Base-by-base conservation (phyloP, 2,329 filamentous ascomycete species). In the Diaporthe velutina region DNA sequence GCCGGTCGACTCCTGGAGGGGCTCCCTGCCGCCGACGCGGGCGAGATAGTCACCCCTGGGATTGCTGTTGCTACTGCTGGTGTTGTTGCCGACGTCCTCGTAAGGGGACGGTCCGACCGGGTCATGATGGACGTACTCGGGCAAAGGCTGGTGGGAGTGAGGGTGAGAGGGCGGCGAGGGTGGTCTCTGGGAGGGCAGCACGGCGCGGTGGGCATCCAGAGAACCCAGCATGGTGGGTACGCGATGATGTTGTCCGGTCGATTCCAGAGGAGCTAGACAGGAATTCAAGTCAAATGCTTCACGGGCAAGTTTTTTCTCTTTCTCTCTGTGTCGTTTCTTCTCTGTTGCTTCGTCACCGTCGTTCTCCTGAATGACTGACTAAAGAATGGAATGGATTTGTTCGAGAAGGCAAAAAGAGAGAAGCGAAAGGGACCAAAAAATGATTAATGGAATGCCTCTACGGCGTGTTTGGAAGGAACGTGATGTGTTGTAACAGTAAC, bases 1-100 rank as follows among this genome's bases (percentile, higher is more conserved):
- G 78, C 86, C 86, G 17, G 85, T 88, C 28, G 87, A 85, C 78
- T 91, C 89, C 74, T 87, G 83, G 50, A 91, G 84, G 40, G 89
- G 88, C 75, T 86, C 83, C 75, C 87, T 79, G 76, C 78, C 73
- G 50, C 45, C 61, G 40, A 33, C 60, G 9, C 52, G 45, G 28
- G 54, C 30, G 30, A 28, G 50, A n/a, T 48, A 55, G 38, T 61
- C 61, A 9, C 72, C 58, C 25, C 71, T 66, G 28, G 38, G 61
- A 42, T 10, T 52, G 25, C 8, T 10, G 45, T 40, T 66, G 25
- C 38, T 64, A 33, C 35, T 30, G 19, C 40, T 28, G 25, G 4
- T 55, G 30, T 17, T 54, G 22, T 4, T 64, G 25, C 40, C 52
- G 66, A 28, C 15, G n/a, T 57, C 61, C 35, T 76, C 68, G 12